Base-by-base conservation (phyloP, 176 grass and related monocot species). In the Microstegium vimineum region DNA sequence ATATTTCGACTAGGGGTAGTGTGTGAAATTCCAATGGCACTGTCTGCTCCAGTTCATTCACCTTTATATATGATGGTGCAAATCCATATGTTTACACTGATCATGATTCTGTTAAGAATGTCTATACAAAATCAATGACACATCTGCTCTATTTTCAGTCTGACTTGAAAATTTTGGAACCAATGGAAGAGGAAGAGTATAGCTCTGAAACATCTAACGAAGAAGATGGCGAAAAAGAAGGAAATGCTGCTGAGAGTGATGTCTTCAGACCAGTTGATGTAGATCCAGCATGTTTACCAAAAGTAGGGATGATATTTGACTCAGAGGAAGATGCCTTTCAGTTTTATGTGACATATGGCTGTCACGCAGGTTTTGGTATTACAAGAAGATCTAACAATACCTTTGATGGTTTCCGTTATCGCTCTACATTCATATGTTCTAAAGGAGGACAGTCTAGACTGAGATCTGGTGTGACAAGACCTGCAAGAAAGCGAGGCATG, bases 291-390 rank as follows among this genome's bases (percentile, higher is more conserved):
- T 83, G 77, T 35, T 80, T 88, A 59, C 94, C 93, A 5, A 92
- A 85, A 84, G 63, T 96, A 32, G 88, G 90, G 38, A 96, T 91
- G 90, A 68, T 93, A 25, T 96, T 91, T 75, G 89, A 90, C 13
- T 96, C 94, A 0, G 94, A 90, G 80, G 94, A 96, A 88, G 94
- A 93, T 17, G 94, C 90, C 70, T 96, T 93, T 76, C 90, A 93
- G 74, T 96, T 96, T 37, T 93, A 93, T 84, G 90, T 93, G 64
- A 84, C 90, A 30, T 89, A 96, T 62, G 94, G 94, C 17, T 93
- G 85, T 75, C 88, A 45, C 11, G 86, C 83, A 22, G 94, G 94
- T 43, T 96, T 96, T 45, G 94, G 94, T 79, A 89, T 92, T 68
- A 90, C 89, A 42, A 88, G 88, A 83, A 93, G 94, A 67, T 93